phyloP scores from a whole-genome alignment of 441 rosid species.

The Brassica balearica region DNA sequence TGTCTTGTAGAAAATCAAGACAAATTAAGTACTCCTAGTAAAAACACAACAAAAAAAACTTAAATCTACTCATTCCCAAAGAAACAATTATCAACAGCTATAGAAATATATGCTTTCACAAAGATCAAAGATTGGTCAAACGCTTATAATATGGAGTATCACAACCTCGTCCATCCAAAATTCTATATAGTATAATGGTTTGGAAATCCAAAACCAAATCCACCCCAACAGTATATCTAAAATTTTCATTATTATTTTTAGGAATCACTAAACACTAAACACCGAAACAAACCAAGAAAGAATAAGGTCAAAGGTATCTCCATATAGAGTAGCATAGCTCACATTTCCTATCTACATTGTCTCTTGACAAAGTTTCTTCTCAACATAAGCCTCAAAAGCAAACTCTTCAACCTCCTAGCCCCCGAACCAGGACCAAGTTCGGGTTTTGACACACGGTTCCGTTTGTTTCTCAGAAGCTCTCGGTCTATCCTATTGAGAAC shows the following conservation, averaged over 20 bases:
- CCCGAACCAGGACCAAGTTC: constrained; percentile 66
- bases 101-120: background rate
- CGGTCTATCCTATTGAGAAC: constrained; percentile 78
- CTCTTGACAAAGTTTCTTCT: constrained; percentile 59
- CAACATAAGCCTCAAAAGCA: constrained; percentile 58
- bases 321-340: constrained; percentile 12
- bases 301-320: constrained; percentile 29
- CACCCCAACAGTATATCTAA: background rate
- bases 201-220: constrained; percentile 22
- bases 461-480: constrained; percentile 60
- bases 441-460: constrained; percentile 44
- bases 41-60: background rate
- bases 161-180: constrained; percentile 17
- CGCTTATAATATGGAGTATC: background rate
- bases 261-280: constrained; percentile 4
- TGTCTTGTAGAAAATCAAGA: background rate
- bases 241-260: background rate
- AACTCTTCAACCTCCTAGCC: constrained; percentile 66
- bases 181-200: background rate
- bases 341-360: constrained; percentile 66
- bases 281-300: constrained; percentile 21
- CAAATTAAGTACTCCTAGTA: background rate
- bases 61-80: background rate
- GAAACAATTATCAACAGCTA: background rate
- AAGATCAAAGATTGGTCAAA: constrained; percentile 20